Percentiles rank a stretch among this genome's conserved stretches.
phyloP scores from a whole-genome alignment of 2,329 filamentous ascomycete species.

The Orbilia quercus region DNA sequence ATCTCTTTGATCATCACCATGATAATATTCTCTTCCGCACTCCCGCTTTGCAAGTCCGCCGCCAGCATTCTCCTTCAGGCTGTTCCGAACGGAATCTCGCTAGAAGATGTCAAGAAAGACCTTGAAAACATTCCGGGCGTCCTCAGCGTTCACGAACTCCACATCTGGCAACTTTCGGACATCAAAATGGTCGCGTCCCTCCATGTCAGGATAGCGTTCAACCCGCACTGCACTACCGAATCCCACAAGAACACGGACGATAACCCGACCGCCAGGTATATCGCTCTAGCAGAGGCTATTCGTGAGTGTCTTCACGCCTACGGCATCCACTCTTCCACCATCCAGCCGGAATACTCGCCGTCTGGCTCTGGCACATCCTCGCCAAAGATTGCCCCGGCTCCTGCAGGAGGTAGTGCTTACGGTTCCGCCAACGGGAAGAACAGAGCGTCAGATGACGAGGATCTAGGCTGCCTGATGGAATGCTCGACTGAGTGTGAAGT shows the following conservation, averaged over 20 bases:
- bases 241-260: conserved; percentile 73
- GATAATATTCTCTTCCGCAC: conserved; percentile 77
- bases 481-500: conserved; percentile 65
- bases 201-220: conserved; percentile 89
- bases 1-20: conserved; percentile 95
- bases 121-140: conserved; percentile 87
- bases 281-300: conserved; percentile 85
- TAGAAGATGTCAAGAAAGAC: conserved; percentile 91
- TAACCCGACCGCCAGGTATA: conserved; percentile 75
- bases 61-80: conserved; percentile 92
- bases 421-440: conserved; percentile 58
- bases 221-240: conserved; percentile 56
- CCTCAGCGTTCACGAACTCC: conserved; percentile 90
- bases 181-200: conserved; percentile 93
- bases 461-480: conserved; percentile 64
- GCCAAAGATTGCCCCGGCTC: conserved; percentile 61
- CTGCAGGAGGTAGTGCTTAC: conserved; percentile 59
- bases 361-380: conserved; percentile 62
- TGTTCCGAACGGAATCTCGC: conserved; percentile 85
- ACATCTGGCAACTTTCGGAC: conserved; percentile 97
- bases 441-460: conserved; percentile 60
- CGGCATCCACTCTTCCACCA: conserved; percentile 95
- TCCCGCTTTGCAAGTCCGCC: conserved; percentile 81
- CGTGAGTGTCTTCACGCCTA: conserved; percentile 91
- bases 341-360: conserved; percentile 82